phyloP scores from a whole-genome alignment of 2,329 filamentous ascomycete species.

The Tolypocladium capitatum region DNA sequence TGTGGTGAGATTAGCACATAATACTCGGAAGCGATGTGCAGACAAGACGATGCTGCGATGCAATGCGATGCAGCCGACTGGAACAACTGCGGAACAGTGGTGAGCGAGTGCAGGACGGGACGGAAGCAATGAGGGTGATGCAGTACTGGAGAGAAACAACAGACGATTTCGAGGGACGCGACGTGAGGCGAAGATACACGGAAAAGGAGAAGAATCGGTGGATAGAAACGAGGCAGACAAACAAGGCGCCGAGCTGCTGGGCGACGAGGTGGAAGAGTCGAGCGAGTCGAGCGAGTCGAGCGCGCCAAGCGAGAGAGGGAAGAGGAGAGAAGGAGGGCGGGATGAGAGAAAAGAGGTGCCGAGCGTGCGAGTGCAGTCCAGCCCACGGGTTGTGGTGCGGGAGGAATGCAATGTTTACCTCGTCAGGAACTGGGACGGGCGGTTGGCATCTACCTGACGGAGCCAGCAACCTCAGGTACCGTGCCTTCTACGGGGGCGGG shows the following conservation, averaged over 20 bases:
- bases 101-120: background rate
- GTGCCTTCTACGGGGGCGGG: background rate
- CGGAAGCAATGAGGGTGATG: background rate
- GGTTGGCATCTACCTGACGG: background rate
- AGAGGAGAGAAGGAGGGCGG: slow-evolving; percentile 4
- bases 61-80: background rate
- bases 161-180: background rate
- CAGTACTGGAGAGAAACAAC: background rate
- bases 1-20: slow-evolving; percentile 20
- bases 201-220: background rate
- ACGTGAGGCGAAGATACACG: background rate
- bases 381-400: slow-evolving; percentile 1
- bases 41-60: background rate
- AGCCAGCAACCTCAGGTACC: background rate
- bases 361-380: background rate
- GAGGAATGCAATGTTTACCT: slow-evolving; percentile 18
- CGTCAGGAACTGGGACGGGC: slow-evolving; percentile 3
- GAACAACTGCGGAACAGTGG: background rate
- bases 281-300: slow-evolving; percentile 4
- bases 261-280: background rate
- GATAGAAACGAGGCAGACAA: background rate
- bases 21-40: slow-evolving; percentile 10
- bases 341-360: background rate
- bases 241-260: background rate
- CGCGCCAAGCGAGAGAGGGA: slow-evolving; percentile 6